A percentile compares a stretch with the other conserved stretches of the same genome.
Conservation (phyloP, 2,329 filamentous ascomycete species). For the Apiospora marii region DNA sequence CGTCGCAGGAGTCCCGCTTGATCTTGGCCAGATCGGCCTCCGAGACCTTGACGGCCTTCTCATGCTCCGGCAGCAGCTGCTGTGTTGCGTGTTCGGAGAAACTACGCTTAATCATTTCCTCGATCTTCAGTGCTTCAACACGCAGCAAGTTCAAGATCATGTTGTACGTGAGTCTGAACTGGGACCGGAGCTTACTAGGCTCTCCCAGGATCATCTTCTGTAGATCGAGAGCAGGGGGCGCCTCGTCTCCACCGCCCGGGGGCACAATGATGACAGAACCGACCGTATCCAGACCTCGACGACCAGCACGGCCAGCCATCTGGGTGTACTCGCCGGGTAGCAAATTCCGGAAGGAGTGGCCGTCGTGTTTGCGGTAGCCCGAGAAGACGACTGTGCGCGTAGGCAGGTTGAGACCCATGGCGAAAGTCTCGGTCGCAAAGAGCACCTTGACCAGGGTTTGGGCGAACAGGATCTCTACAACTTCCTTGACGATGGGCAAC, state of each 20-base stretch:
- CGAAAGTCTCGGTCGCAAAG: slow-evolving; percentile 98
- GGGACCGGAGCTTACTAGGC: slow-evolving; percentile 92
- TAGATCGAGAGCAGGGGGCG: slow-evolving; percentile 82
- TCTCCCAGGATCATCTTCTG: slow-evolving; percentile 96
- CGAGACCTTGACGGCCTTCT: slow-evolving; percentile 90
- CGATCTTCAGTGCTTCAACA: slow-evolving; percentile 96
- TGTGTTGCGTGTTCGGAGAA: slow-evolving; percentile 99
- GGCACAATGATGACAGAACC: slow-evolving; percentile 95
- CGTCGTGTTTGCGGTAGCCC: slow-evolving; percentile 95
- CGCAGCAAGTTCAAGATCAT: slow-evolving; percentile 97
- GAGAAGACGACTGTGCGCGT: slow-evolving; percentile 98
- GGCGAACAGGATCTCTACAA: slow-evolving; percentile 96
- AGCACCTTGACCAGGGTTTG: slow-evolving; percentile 95
- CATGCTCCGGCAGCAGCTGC: slow-evolving; percentile 90
- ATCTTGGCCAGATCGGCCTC: slow-evolving; percentile 92
- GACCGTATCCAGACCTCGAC: slow-evolving; percentile 89
- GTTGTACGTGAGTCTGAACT: slow-evolving; percentile 98
- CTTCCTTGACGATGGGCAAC: slow-evolving; percentile 94
- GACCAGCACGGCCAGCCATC: slow-evolving; percentile 94
- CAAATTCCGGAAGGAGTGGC: slow-evolving; percentile 88
- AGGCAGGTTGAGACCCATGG: slow-evolving; percentile 96
- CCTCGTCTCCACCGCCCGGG: slow-evolving; percentile 80
- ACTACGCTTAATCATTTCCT: slow-evolving; percentile 99
- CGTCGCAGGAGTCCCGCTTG: slow-evolving; percentile 82
- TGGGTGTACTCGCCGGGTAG: slow-evolving; percentile 97